Conservation (phyloP, 2,329 filamentous ascomycete genomes). For the Zasmidium angulare region DNA sequence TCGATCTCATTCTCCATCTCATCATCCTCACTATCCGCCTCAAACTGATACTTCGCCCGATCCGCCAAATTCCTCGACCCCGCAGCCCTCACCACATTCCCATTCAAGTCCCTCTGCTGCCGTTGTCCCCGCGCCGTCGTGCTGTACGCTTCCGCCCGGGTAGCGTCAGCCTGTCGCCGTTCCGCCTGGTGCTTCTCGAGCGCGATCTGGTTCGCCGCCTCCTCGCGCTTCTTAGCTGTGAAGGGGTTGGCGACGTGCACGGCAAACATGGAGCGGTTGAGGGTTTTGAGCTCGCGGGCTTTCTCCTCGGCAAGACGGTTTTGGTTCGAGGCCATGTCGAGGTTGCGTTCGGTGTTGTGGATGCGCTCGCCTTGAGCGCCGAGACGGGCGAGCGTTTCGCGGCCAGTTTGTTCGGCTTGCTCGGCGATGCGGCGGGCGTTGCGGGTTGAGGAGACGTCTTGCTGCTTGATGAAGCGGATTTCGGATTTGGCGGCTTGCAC, state of each 20-base stretch:
- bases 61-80: constrained; percentile 57
- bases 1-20: constrained; percentile 55
- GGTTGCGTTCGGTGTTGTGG: constrained; percentile 77
- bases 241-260: constrained; percentile 50
- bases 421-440: constrained; percentile 69
- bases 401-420: constrained; percentile 69
- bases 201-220: constrained; percentile 65
- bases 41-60: constrained; percentile 72
- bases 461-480: constrained; percentile 73
- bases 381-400: constrained; percentile 69
- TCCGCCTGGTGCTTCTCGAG: constrained; percentile 64
- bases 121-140: constrained; percentile 63
- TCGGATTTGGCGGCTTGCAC: constrained; percentile 71
- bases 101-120: constrained; percentile 52
- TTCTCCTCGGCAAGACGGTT: constrained; percentile 76
- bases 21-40: constrained; percentile 70
- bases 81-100: constrained; percentile 52
- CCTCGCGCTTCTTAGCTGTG: constrained; percentile 62
- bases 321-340: constrained; percentile 72
- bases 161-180: constrained; percentile 57
- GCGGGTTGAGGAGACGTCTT: constrained; percentile 70
- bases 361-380: constrained; percentile 77
- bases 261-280: constrained; percentile 90
- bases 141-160: constrained; percentile 54
- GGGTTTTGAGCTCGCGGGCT: constrained; percentile 76